Evolutionary conservation across 2,329 filamentous ascomycete species (phyloP).

Genomic region (Nemania serpens): DNA sequence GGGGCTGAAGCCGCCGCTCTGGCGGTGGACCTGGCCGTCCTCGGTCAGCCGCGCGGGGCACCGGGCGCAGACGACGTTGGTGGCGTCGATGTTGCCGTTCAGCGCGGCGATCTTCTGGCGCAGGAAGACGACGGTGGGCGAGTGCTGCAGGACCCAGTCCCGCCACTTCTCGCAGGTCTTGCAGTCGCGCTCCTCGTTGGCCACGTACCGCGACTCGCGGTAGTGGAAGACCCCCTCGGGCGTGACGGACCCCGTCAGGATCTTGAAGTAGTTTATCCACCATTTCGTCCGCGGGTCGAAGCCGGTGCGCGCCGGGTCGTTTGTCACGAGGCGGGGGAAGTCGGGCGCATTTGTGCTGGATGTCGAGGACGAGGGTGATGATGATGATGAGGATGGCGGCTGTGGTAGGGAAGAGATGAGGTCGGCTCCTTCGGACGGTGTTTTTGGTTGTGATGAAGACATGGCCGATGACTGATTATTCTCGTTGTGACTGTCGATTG

Average conservation of each 20-base stretch:
- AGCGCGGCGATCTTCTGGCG: slow-evolving; percentile 78
- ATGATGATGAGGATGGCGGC: slow-evolving; percentile 11
- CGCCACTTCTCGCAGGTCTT: slow-evolving; percentile 78
- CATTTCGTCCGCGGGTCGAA: slow-evolving; percentile 64
- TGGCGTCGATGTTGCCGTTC: slow-evolving; percentile 72
- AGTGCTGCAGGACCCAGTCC: slow-evolving; percentile 83
- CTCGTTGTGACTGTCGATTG: background rate
- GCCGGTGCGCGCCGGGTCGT: slow-evolving; percentile 65
- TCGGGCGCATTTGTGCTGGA: slow-evolving; percentile 1
- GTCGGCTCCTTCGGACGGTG: slow-evolving; percentile 19
- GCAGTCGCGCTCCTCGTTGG: slow-evolving; percentile 79
- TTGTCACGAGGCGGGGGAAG: slow-evolving; percentile 49
- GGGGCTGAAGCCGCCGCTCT: slow-evolving; percentile 82
- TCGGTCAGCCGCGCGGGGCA: slow-evolving; percentile 67
- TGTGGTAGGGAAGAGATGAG: slow-evolving; percentile 11
- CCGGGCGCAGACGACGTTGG: slow-evolving; percentile 81
- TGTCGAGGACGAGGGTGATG: slow-evolving; percentile 9
- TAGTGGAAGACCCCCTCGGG: slow-evolving; percentile 73
- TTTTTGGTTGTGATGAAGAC: slow-evolving; percentile 31
- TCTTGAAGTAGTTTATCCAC: slow-evolving; percentile 87
- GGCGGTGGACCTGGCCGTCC: slow-evolving; percentile 64
- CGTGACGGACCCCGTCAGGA: slow-evolving; percentile 75
- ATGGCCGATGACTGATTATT: background rate
- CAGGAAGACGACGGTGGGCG: slow-evolving; percentile 85
- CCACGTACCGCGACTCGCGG: slow-evolving; percentile 74